Conservation (phyloP, 192 early-diverging fungal genomes). For the Hyaloraphidium curvatum region DNA sequence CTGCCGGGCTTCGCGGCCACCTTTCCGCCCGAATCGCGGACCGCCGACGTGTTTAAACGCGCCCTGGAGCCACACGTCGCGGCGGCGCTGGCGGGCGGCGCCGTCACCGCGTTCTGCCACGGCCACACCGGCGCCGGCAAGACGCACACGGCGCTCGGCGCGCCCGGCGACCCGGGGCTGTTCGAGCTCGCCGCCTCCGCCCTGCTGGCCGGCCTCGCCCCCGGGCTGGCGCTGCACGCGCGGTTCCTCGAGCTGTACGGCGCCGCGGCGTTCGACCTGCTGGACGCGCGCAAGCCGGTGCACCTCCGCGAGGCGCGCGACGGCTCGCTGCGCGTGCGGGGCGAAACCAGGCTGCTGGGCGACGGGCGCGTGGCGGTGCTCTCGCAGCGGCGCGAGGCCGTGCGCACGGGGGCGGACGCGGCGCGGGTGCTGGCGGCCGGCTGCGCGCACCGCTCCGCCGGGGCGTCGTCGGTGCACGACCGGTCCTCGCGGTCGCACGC, state of each 20-base stretch:
- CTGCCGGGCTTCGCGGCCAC: too few relatives aligned
- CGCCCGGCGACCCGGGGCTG: background rate
- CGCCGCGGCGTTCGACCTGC: background rate
- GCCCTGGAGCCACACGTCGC: background rate
- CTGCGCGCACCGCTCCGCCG: background rate
- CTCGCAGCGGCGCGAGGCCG: background rate
- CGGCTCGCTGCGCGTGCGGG: background rate
- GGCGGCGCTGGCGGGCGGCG: background rate
- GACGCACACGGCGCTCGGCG: background rate
- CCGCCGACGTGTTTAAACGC: too few relatives aligned
- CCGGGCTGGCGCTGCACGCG: background rate
- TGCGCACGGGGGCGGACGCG: background rate
- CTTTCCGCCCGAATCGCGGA: too few relatives aligned
- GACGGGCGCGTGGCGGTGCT: background rate
- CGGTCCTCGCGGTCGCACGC: slow-evolving; percentile 4
- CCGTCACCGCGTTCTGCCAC: background rate
- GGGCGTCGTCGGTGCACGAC: background rate
- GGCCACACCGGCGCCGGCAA: slow-evolving; percentile 1
- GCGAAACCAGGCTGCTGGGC: background rate
- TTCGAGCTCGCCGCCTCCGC: background rate
- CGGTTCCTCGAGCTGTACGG: background rate
- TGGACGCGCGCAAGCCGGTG: background rate
- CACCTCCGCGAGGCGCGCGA: background rate
- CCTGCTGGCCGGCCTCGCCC: background rate
- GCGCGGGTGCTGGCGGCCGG: background rate